Base-by-base conservation (phyloP, 345 rosid species). In the Moringa oleifera region DNA sequence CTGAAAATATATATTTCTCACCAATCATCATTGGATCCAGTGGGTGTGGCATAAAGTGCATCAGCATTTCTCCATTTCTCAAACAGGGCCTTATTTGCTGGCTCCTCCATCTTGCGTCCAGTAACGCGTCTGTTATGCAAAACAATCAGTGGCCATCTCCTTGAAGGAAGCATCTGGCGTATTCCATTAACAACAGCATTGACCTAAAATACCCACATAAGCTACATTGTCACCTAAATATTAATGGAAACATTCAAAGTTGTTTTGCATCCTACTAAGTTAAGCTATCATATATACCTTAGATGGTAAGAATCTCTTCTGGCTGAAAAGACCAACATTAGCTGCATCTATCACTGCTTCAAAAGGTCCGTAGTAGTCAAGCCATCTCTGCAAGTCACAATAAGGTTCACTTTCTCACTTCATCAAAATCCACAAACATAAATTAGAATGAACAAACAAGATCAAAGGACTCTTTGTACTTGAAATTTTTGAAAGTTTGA, bases 11-110 rank as follows among this genome's bases (percentile, higher is more conserved):
- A 11, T 36, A 58, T 51, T 56, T 70, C 87, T 78, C 69, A 87
- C 94, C 90, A 87, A 65, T 87, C 90, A 56, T 84, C 94, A 71
- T 84, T 84, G 53, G 90, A 87, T 70, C 90, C 90, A 8, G 85
- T 77, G n/a, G 90, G 88, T 4, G 86, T 80, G 60, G 78, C 73
- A 74, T 84, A 87, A 13, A 84, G 81, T 8, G 90, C 88, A 67
- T 79, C 86, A 12, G 83, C 84, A 58, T 68, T 79, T 67, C 62
- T 75, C 90, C 94, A 87, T 75, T 80, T 87, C 37, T 87, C 88
- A 36, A 79, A 21, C 56, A 82, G 41, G 50, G 73, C 59, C 62
- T 73, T 80, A 54, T 82, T 72, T 19, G 53, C 75, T 2, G 79
- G 81, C 58, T 64, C 63, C 15, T 76, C 68, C 81, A 75, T 79